Conservation (phyloP, 139 green algal genomes). For the Closterium sp. region DNA sequence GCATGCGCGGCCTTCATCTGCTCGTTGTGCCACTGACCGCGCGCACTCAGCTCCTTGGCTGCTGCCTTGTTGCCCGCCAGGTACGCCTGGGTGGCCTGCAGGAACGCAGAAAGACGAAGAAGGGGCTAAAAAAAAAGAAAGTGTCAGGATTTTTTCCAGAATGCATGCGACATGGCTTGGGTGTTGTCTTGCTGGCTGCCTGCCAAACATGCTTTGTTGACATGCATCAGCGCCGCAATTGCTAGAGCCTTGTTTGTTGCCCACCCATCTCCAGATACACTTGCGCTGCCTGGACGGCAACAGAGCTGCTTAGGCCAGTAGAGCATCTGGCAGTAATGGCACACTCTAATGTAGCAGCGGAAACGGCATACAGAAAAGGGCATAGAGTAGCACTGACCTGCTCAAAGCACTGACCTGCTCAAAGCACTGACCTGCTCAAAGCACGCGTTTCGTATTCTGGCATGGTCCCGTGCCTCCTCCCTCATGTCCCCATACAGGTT, state of each 20-base stretch:
- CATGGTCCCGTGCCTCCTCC: conserved; percentile 52
- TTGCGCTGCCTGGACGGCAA: too few species aligned
- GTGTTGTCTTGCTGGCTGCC: too few species aligned
- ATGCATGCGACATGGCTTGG: too few species aligned
- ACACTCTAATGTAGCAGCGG: too few species aligned
- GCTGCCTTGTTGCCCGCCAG: conserved; percentile 45
- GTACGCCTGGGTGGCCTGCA: conserved; percentile 57
- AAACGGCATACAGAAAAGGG: conserved; percentile 7
- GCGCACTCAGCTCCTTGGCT: conserved; percentile 51
- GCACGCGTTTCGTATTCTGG: conserved; percentile 46
- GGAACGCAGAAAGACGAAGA: not conserved
- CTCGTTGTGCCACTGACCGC: conserved; percentile 60
- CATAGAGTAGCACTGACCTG: conserved; percentile 38
- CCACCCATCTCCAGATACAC: too few species aligned
- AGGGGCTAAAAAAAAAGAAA: not conserved
- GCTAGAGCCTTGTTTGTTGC: too few species aligned
- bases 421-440: conserved; percentile 48
- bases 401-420: conserved; percentile 51
- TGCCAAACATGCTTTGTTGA: too few species aligned
- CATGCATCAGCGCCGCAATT: too few species aligned
- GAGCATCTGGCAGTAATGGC: too few species aligned
- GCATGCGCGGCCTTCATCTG: conserved; percentile 58
- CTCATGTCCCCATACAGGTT: conserved; percentile 45
- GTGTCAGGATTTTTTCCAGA: too few species aligned
- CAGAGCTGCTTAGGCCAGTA: too few species aligned